Base-by-base conservation (phyloP, 306 rosid species). In the Sechiopsis laciniata region DNA sequence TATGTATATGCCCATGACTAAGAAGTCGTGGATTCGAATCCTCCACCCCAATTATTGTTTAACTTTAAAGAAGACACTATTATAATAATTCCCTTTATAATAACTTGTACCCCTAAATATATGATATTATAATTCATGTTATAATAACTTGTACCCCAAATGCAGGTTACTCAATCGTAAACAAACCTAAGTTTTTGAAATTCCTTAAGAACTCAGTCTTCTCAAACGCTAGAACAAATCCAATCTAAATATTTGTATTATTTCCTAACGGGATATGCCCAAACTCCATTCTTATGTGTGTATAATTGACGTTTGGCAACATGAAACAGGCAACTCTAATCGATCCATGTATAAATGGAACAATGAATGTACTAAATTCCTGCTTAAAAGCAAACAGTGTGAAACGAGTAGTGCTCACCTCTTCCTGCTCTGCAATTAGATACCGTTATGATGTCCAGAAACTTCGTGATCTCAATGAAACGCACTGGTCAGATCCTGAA, bases 361-460 rank as follows among this genome's bases (percentile, higher is more conserved):
- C 89, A 8, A 15, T 82, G 74, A 90, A 86, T 78, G 96, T 90
- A 78, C 76, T 93, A 14, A 85, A 78, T 16, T 93, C 98, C 3
- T 87, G 96, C 74, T 3, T 82, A 22, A 88, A 84, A 80, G 87
- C 95, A 46, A 67, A 16, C 59, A 73, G 80, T 2, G 90, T 88
- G 73, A 90, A 82, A 70, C 76, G 94, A 20, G 80, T 88, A 73
- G 96, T 93, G 74, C 78, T 93, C 58, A 90, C 97, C 21, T 88
- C 93, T 68, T 93, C 98, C 1, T 93, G 96, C 74, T 93, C 96
- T 74, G 82, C 90, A 21, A 84, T 88, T 68, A 85, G 98, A 83
- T 93, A 85, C 57, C 84, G 84, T 11, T 80, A 87, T 13, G 93
- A 90, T 70, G 80, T 77, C 32, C 81, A 77, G n/a, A 81, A 81